phyloP scores from a whole-genome alignment of 2,329 filamentous ascomycete genomes.

The Aulographum hederae region DNA sequence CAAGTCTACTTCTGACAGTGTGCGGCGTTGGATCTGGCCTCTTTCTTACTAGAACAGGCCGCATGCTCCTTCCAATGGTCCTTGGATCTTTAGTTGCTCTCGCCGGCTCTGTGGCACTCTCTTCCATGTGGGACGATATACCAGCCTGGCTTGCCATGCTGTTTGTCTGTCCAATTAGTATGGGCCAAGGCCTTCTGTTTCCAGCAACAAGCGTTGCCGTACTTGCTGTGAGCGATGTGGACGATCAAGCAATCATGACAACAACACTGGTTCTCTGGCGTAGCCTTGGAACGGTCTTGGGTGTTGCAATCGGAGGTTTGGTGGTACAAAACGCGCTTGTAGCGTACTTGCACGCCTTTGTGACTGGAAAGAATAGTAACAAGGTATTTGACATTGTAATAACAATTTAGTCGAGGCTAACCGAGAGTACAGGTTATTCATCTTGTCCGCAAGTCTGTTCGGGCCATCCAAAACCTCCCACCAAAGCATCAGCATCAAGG shows the following conservation, averaged over 20 bases:
- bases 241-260: constrained; percentile 33
- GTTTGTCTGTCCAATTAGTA: constrained; percentile 20
- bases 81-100: constrained; percentile 19
- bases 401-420: too few relatives aligned
- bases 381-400: too few relatives aligned
- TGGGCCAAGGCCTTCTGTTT: constrained; percentile 23
- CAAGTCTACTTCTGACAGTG: constrained; percentile 31
- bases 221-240: constrained; percentile 22
- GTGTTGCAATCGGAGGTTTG: constrained; percentile 52
- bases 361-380: constrained; percentile 39
- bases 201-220: constrained; percentile 22
- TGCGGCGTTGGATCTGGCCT: constrained; percentile 23
- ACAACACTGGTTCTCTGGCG: constrained; percentile 56
- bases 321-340: constrained; percentile 55
- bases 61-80: constrained; percentile 23
- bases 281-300: constrained; percentile 52
- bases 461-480: constrained; percentile 26
- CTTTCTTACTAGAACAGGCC: constrained; percentile 24
- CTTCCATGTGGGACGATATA: constrained; percentile 18
- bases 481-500: constrained; percentile 28
- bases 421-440: constrained; percentile 35
- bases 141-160: constrained; percentile 21
- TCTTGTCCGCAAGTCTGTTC: constrained; percentile 31
- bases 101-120: constrained; percentile 16
- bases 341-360: constrained; percentile 37